Evolutionary conservation across 345 rosid genomes (phyloP).

Genomic region (Lenwebbia sp.): DNA sequence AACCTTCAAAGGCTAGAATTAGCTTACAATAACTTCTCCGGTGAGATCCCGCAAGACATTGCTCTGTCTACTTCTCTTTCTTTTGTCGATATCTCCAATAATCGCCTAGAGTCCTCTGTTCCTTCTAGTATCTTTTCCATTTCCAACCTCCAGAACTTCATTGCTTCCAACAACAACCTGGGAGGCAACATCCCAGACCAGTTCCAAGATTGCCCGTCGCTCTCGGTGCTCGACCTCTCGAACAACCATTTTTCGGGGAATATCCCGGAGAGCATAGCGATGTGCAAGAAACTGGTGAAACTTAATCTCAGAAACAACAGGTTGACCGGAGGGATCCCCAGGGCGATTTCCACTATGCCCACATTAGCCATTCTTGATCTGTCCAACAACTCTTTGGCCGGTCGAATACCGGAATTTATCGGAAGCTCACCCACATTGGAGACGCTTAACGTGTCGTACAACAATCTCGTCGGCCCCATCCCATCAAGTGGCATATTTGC

Average conservation of each 20-base stretch:
- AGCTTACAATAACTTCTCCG: constrained; percentile 67
- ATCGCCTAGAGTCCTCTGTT: constrained; percentile 50
- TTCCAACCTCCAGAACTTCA: constrained; percentile 58
- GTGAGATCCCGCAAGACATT: constrained; percentile 63
- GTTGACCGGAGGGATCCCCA: constrained; percentile 47
- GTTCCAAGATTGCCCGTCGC: constrained; percentile 71
- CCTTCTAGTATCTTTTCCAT: constrained; percentile 66
- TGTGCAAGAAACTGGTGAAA: constrained; percentile 65
- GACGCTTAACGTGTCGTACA: constrained; percentile 65
- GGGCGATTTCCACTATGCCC: constrained; percentile 51
- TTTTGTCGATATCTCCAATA: constrained; percentile 68
- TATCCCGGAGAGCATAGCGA: constrained; percentile 55
- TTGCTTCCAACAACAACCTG: constrained; percentile 64
- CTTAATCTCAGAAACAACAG: constrained; percentile 58
- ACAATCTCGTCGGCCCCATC: constrained; percentile 61
- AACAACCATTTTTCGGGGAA: constrained; percentile 58
- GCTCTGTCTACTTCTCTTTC: constrained; percentile 57
- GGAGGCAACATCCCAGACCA: constrained; percentile 56
- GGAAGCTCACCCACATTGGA: constrained; percentile 75
- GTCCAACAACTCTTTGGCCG: constrained; percentile 65
- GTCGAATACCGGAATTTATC: constrained; percentile 46
- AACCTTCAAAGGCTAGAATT: constrained; percentile 72
- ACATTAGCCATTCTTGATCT: constrained; percentile 68
- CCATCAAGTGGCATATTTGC: constrained; percentile 47
- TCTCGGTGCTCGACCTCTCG: constrained; percentile 70